Evolutionary conservation across 805 yeast species (phyloP), one percentile per base, ranked within the genome.

Genomic region (Yarrowia porcina): DNA sequence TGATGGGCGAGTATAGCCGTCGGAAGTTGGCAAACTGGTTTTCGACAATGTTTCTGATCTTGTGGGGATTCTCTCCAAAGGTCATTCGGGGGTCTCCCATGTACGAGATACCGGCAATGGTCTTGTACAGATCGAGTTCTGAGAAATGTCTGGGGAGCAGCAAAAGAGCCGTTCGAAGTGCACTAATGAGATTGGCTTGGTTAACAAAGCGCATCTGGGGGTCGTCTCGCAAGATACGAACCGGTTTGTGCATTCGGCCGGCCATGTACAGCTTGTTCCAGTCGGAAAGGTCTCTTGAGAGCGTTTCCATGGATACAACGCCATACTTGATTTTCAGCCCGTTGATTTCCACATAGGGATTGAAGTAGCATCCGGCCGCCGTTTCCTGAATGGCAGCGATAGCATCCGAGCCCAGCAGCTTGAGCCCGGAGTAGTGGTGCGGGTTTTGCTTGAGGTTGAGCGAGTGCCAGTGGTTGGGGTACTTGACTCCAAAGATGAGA

Each of bases 181-280:
- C 97, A 63, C 86, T 85, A 60, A 84, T 80, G 65, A 94, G 76
- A 72, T 94, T 94, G 66, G 80, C 82, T 69, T 89, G 92, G 69
- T 89, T 88, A 69, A 88, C 78, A 63, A 86, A 82, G 63, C 83
- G 79, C 8, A 89, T 79, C 69, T 82, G 79, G 1, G 86, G 79
- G 64, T 86, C 85, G 68, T 85, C 89, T 66, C 84, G 81, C 39
- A 89, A 72, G 33, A 89, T 80, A 65, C 88, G 87, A 5, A 93
- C 96, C 0, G 99, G 99, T 70, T 94, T 94, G 69, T 94, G 99
- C 64, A 94, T 77, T 66, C 99, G 79, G 1, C 99, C 99, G 1
- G 97, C 96, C 18, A 94, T 71, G 69, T 94, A 94, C 69, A 94
- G 81, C 0, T 91, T 82, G 28, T 84, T 78, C 99, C 99, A 94